Conservation (phyloP, 805 yeast species). For the Candida cerambycidarum region DNA sequence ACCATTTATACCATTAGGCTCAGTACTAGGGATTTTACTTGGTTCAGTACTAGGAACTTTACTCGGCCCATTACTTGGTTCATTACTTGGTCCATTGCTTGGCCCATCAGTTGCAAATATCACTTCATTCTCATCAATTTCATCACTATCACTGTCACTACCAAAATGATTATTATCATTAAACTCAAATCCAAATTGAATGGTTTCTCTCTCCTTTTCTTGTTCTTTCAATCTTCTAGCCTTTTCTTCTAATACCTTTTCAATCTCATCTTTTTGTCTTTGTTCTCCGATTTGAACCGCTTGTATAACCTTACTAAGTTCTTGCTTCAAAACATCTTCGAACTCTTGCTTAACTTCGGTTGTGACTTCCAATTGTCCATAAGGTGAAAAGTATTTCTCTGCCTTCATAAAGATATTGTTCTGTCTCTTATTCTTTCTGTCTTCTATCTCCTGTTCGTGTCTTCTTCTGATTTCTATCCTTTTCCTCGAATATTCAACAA, state of each 20-base stretch:
- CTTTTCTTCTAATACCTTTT: slow-evolving; percentile 9
- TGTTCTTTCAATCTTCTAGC: slow-evolving; percentile 9
- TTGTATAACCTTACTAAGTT: slow-evolving; percentile 32
- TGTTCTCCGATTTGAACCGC: slow-evolving; percentile 30
- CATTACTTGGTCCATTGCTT: background rate
- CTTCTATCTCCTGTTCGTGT: slow-evolving; percentile 21
- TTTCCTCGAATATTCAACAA: slow-evolving; percentile 55
- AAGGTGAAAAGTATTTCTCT: slow-evolving; percentile 39
- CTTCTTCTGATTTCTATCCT: slow-evolving; percentile 40
- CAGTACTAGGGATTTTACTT: too few relatives aligned
- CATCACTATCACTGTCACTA: slow-evolving; percentile 17
- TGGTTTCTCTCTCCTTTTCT: slow-evolving; percentile 13
- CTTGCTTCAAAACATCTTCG: slow-evolving; percentile 21
- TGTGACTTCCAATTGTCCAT: slow-evolving; percentile 25
- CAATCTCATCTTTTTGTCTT: slow-evolving; percentile 14
- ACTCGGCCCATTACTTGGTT: background rate
- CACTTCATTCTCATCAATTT: slow-evolving; percentile 8
- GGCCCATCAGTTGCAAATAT: slow-evolving; percentile 6
- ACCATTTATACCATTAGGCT: too few relatives aligned
- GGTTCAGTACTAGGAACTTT: background rate
- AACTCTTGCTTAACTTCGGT: slow-evolving; percentile 24
- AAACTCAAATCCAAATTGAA: slow-evolving; percentile 17
- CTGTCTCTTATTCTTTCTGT: slow-evolving; percentile 21
- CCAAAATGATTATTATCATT: slow-evolving; percentile 6
- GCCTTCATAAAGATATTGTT: slow-evolving; percentile 37